Percentiles rank a stretch among this genome's conserved stretches.
phyloP scores from a whole-genome alignment of 768 basidiomycete genomes.

The Hirschioporus abietinus region DNA sequence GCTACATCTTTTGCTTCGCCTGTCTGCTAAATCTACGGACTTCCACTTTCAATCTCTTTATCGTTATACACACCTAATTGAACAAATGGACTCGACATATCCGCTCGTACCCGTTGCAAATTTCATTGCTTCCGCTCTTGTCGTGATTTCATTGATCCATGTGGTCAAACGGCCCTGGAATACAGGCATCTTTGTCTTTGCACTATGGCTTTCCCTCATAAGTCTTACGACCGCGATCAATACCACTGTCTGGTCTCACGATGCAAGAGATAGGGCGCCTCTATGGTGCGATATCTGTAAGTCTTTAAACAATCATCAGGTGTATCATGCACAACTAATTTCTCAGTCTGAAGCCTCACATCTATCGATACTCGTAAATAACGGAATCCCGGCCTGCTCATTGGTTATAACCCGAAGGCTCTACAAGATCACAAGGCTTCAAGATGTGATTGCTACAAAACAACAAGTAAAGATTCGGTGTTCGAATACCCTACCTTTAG shows the following conservation, averaged over 20 bases:
- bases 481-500: neutral
- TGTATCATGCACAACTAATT: neutral
- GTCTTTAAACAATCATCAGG: slow-evolving; percentile 12
- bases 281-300: slow-evolving; percentile 55
- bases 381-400: slow-evolving; percentile 34
- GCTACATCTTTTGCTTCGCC: too few species aligned
- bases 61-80: too few species aligned
- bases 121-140: slow-evolving; percentile 33
- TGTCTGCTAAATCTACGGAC: too few species aligned
- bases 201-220: slow-evolving; percentile 12
- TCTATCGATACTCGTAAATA: slow-evolving; percentile 26
- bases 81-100: slow-evolving; percentile 18
- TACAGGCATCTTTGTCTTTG: slow-evolving; percentile 27
- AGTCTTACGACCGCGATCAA: slow-evolving; percentile 26
- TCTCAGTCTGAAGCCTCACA: slow-evolving; percentile 28
- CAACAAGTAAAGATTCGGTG: neutral
- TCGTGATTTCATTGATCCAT: slow-evolving; percentile 52
- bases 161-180: slow-evolving; percentile 24
- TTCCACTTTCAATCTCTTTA: too few species aligned
- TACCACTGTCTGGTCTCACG: slow-evolving; percentile 32
- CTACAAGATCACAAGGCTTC: slow-evolving; percentile 43
- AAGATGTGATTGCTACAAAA: neutral
- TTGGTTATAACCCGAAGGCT: slow-evolving; percentile 46
- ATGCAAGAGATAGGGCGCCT: slow-evolving; percentile 26
- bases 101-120: slow-evolving; percentile 32